Conservation (phyloP, 2,329 filamentous ascomycete species). For the Talaromyces sp. region DNA sequence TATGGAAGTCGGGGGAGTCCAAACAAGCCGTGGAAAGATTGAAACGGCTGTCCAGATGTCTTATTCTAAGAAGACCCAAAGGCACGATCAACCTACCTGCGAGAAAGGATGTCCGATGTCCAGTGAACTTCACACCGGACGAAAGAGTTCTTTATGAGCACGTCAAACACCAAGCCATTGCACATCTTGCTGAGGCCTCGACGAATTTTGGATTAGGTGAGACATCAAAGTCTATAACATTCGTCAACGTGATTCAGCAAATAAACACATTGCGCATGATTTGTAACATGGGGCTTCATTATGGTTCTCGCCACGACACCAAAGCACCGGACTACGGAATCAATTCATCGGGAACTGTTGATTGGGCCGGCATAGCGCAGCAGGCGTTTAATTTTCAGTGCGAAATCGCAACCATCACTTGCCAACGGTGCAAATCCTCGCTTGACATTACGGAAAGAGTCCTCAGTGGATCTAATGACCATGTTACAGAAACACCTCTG, state of each 20-base stretch:
- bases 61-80: neutral
- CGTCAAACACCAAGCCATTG: neutral
- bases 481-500: neutral
- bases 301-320: neutral
- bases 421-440: neutral
- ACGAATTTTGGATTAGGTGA: neutral
- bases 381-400: neutral
- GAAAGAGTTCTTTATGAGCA: neutral
- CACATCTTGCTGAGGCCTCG: neutral
- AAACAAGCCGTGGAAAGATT: neutral
- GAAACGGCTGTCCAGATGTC: neutral
- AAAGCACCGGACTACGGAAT: neutral
- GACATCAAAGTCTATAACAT: neutral
- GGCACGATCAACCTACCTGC: neutral
- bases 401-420: neutral
- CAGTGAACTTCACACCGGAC: neutral
- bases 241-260: neutral
- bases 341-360: neutral
- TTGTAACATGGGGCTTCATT: neutral
- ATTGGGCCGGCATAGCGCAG: neutral
- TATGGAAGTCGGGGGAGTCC: neutral
- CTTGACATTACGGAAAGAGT: neutral
- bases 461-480: neutral
- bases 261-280: neutral
- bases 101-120: neutral